Conservation (phyloP, 805 yeast species). For the Metschnikowia aberdeeniae region DNA sequence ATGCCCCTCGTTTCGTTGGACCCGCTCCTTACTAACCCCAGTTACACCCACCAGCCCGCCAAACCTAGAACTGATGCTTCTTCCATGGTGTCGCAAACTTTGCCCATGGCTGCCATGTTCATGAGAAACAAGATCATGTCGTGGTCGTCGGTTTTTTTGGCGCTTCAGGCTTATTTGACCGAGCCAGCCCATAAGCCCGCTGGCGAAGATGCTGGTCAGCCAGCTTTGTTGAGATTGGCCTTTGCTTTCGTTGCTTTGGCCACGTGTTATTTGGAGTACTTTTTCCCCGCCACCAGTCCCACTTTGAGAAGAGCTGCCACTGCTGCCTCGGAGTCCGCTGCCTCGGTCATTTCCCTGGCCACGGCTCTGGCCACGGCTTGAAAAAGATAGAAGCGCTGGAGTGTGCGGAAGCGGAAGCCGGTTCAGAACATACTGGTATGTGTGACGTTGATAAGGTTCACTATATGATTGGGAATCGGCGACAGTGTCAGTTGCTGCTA, state of each 20-base stretch:
- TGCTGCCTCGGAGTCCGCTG: slow-evolving; percentile 10
- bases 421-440: neutral
- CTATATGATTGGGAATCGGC: too few species aligned
- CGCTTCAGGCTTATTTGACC: slow-evolving; percentile 46
- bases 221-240: slow-evolving; percentile 44
- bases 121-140: slow-evolving; percentile 52
- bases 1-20: too few species aligned
- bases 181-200: slow-evolving; percentile 36
- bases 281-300: slow-evolving; percentile 43
- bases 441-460: neutral
- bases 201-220: slow-evolving; percentile 30
- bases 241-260: slow-evolving; percentile 46
- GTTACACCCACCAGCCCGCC: slow-evolving; percentile 48
- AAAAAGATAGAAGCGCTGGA: neutral
- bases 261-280: slow-evolving; percentile 53
- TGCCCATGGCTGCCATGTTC: slow-evolving; percentile 70
- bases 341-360: slow-evolving; percentile 14
- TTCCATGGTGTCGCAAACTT: slow-evolving; percentile 48
- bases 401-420: neutral
- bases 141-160: slow-evolving; percentile 53
- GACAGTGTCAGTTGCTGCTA: too few species aligned
- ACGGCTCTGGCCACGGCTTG: slow-evolving; percentile 7
- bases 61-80: slow-evolving; percentile 44
- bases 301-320: slow-evolving; percentile 21
- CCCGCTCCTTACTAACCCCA: slow-evolving; percentile 13